phyloP scores from a whole-genome alignment of 495 filamentous ascomycete genomes.

The Thermothielavioides terrestris region DNA sequence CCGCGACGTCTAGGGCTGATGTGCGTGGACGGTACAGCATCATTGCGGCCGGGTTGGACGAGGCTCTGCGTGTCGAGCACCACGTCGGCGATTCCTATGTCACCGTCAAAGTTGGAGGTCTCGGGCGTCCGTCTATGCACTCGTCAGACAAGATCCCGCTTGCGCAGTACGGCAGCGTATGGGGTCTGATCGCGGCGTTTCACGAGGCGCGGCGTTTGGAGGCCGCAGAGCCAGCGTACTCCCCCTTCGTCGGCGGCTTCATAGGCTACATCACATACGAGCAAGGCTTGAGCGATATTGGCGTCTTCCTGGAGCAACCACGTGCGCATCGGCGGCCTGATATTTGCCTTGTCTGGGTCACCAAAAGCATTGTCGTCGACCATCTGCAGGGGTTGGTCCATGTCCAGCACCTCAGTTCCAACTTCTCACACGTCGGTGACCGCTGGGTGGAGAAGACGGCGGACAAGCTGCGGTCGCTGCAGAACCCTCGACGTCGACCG shows the following conservation, averaged over 20 bases:
- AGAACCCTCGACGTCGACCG: not conserved
- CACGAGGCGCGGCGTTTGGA: conserved; percentile 42
- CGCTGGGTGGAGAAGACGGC: conserved; percentile 28
- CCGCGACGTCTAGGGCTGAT: conserved; percentile 26
- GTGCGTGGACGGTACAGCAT: conserved; percentile 60
- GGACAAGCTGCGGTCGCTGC: conserved; percentile 23
- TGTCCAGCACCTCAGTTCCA: conserved; percentile 51
- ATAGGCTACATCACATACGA: conserved; percentile 90
- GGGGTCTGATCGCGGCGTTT: conserved; percentile 49
- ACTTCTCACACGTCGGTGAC: no score
- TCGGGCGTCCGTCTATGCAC: conserved; percentile 1
- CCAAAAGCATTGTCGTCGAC: conserved; percentile 74
- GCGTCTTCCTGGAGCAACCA: conserved; percentile 29
- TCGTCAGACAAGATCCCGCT: conserved; percentile 26
- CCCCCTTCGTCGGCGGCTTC: conserved; percentile 81
- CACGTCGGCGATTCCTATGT: conserved; percentile 35
- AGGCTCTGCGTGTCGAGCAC: conserved; percentile 47
- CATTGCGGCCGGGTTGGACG: conserved; percentile 49
- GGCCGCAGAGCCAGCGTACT: conserved; percentile 14
- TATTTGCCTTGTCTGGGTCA: conserved; percentile 66
- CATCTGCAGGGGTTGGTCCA: conserved; percentile 51
- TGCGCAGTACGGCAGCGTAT: conserved; percentile 36
- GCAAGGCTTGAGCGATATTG: conserved; percentile 59
- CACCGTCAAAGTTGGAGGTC: conserved; percentile 15
- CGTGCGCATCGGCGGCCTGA: conserved; percentile 54